Percentiles rank a stretch among this genome's conserved stretches.
These are phyloP conservation scores for Lactarius akahatsu DNA, from an alignment of 768 basidiomycete species.

Conservation along the genomic window DNA sequence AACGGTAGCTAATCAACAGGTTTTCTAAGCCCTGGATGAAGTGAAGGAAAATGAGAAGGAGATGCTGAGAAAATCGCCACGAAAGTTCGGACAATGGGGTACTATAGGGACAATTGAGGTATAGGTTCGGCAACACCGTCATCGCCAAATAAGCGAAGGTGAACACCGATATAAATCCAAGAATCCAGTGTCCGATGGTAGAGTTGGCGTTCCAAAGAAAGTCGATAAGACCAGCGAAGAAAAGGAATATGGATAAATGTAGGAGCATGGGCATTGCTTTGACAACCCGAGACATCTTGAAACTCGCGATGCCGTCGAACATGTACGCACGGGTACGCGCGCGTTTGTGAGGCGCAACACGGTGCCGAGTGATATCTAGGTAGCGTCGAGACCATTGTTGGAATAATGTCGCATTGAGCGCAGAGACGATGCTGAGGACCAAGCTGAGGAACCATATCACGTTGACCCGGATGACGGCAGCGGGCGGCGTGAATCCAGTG, in stretches of 20 bases:
- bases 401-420: not conserved
- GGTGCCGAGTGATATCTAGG: not conserved
- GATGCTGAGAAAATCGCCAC: not conserved
- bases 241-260: not conserved
- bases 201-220: not conserved
- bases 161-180: not conserved
- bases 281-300: not conserved
- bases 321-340: not conserved
- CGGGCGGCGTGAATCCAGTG: too few relatives aligned
- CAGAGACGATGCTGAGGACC: not conserved
- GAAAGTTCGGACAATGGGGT: constrained; percentile 8
- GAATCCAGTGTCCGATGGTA: not conserved
- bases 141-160: not conserved
- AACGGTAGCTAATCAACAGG: not conserved
- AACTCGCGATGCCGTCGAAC: not conserved
- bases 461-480: not conserved
- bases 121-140: not conserved
- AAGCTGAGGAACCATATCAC: constrained; percentile 6
- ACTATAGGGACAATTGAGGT: constrained; percentile 8
- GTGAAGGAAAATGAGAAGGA: not conserved
- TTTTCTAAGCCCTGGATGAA: not conserved
- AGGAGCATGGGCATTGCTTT: not conserved
- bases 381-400: not conserved
- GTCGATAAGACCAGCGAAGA: not conserved
- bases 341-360: not conserved